Percentiles rank a stretch among this genome's conserved stretches.
These are phyloP conservation scores for Termitomyces sp. DNA, from an alignment of 768 basidiomycete genomes.

Conservation along the genomic window DNA sequence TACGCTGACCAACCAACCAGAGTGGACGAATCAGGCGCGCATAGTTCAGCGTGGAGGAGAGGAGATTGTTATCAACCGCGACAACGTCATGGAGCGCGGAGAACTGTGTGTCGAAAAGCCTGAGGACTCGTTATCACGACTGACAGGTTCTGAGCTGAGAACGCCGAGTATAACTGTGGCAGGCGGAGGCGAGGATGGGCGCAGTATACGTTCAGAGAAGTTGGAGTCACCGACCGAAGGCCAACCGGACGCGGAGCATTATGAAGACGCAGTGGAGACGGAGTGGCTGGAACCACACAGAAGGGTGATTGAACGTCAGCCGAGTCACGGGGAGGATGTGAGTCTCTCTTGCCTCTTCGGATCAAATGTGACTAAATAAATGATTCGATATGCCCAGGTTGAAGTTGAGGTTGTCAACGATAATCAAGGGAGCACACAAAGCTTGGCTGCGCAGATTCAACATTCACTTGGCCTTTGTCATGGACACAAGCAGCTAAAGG, in stretches of 20 bases:
- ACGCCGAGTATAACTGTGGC: slow-evolving; percentile 13
- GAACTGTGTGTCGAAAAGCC: slow-evolving; percentile 10
- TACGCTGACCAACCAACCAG: slow-evolving; percentile 38
- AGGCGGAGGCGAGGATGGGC: slow-evolving; percentile 10
- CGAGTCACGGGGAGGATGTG: slow-evolving; percentile 63
- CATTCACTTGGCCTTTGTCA: slow-evolving; percentile 10
- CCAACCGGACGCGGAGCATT: slow-evolving; percentile 33
- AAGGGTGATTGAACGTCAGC: slow-evolving; percentile 56
- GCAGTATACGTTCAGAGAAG: slow-evolving; percentile 6
- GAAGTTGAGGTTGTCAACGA: slow-evolving; percentile 60
- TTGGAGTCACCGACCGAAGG: slow-evolving; percentile 11
- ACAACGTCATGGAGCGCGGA: slow-evolving; percentile 47
- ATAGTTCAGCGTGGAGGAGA: slow-evolving; percentile 60
- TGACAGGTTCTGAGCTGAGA: slow-evolving; percentile 8
- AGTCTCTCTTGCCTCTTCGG: slow-evolving; percentile 15
- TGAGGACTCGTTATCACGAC: slow-evolving; percentile 2
- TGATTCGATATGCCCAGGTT: slow-evolving; percentile 35
- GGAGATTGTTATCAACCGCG: slow-evolving; percentile 83
- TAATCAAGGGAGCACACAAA: slow-evolving; percentile 12
- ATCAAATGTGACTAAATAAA: not conserved
- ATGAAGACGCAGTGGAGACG: slow-evolving; percentile 34
- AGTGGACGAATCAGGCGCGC: slow-evolving; percentile 79
- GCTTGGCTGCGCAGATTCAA: slow-evolving; percentile 8
- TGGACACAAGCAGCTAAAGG: slow-evolving; percentile 6
- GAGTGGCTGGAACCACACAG: slow-evolving; percentile 76